A percentile compares a stretch with the other conserved stretches of the same genome.
phyloP scores from a whole-genome alignment of 305 asterid genomes.

The Fraxinus angustifolia region DNA sequence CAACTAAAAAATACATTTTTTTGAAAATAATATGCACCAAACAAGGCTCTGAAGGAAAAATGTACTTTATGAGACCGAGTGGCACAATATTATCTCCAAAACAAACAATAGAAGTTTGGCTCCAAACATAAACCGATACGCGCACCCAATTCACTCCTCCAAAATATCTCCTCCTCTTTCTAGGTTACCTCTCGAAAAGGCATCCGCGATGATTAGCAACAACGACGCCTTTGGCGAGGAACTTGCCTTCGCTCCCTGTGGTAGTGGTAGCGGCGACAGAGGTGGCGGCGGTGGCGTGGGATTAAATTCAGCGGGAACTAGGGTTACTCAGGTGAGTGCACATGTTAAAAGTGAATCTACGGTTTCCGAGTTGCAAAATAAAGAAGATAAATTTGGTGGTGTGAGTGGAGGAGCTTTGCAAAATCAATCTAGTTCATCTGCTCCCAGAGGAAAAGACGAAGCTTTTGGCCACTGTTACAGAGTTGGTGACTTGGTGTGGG shows the following conservation, averaged over 20 bases:
- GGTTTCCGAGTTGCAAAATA: conserved; percentile 24
- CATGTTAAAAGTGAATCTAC: conserved; percentile 11
- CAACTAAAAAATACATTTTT: too few species aligned
- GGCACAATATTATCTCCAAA: too few species aligned
- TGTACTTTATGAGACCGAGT: not conserved
- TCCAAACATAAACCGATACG: not conserved
- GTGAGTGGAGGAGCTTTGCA: not conserved
- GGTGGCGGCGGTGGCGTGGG: not conserved
- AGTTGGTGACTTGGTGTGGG: conserved; percentile 97
- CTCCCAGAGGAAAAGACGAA: conserved; percentile 30
- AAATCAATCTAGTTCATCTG: not conserved
- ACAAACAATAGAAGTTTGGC: not conserved
- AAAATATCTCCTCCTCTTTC: not conserved
- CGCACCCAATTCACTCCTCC: not conserved
- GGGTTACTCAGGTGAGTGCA: conserved; percentile 23
- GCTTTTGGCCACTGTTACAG: conserved; percentile 55
- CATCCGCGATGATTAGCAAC: not conserved
- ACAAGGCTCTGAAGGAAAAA: too few species aligned
- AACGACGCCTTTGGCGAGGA: not conserved
- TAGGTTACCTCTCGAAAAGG: not conserved
- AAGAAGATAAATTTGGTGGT: conserved; percentile 11
- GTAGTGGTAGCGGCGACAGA: not conserved
- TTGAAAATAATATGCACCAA: too few species aligned
- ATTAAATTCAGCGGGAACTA: not conserved
- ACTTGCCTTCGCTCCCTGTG: not conserved